These are phyloP conservation scores for Pseudocohnilembus persalinus DNA, from an alignment of 169 alveolate genomes.

Conservation along the genomic window DNA sequence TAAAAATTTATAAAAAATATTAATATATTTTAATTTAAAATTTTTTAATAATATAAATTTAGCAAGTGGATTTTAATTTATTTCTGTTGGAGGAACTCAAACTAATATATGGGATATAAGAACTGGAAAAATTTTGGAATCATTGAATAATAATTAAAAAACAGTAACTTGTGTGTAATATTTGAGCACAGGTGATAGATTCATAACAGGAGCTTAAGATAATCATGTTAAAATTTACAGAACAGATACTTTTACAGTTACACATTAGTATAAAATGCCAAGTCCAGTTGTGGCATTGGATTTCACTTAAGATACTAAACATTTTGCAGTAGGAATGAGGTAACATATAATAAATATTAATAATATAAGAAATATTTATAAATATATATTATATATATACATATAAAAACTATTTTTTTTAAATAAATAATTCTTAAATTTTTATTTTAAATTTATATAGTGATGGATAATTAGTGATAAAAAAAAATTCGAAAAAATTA, in stretches of 20 bases:
- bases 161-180: slow-evolving; percentile 20
- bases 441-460: slow-evolving; percentile 1
- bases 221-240: slow-evolving; percentile 20
- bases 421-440: too few relatives aligned
- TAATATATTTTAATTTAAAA: too few relatives aligned
- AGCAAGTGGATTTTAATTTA: slow-evolving; percentile 24
- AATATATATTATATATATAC: too few relatives aligned
- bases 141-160: slow-evolving; percentile 10
- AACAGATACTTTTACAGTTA: slow-evolving; percentile 26
- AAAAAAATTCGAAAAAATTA: slow-evolving; percentile 16
- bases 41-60: too few relatives aligned
- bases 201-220: slow-evolving; percentile 8
- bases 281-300: slow-evolving; percentile 8
- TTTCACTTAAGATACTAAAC: slow-evolving; percentile 3
- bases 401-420: too few relatives aligned
- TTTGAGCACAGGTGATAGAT: slow-evolving; percentile 26
- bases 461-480: slow-evolving; percentile 7
- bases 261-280: slow-evolving; percentile 22
- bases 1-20: too few relatives aligned
- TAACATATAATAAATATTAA: not conserved
- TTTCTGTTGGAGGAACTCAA: slow-evolving; percentile 27
- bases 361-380: not conserved
- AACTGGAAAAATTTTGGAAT: slow-evolving; percentile 12
- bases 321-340: slow-evolving; percentile 26
- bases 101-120: slow-evolving; percentile 23